Conservation (phyloP, 1,284 basidiomycete species). For the Serendipita sp. region DNA sequence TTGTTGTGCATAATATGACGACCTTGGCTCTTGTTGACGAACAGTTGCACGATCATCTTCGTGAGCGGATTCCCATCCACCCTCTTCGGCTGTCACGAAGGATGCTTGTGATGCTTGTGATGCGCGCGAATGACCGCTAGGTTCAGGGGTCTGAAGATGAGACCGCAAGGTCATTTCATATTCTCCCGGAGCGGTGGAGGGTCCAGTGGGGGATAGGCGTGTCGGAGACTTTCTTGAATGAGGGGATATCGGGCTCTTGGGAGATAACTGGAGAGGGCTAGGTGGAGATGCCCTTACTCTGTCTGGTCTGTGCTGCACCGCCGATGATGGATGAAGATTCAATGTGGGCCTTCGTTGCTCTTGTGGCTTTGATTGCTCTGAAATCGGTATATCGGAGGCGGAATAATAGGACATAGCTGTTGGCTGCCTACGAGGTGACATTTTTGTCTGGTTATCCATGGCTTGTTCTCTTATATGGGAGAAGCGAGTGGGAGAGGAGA, state of each 20-base stretch:
- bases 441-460: background rate
- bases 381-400: slow-evolving; percentile 41
- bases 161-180: background rate
- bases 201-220: background rate
- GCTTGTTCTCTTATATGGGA: background rate
- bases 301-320: background rate
- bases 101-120: background rate
- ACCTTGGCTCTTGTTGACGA: background rate
- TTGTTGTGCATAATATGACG: background rate
- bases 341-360: background rate
- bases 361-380: background rate
- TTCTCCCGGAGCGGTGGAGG: background rate
- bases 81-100: background rate
- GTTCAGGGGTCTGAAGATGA: background rate
- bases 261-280: background rate
- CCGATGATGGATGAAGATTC: slow-evolving; percentile 1
- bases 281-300: background rate
- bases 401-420: slow-evolving; percentile 51
- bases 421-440: slow-evolving; percentile 10
- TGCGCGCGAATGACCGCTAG: background rate
- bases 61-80: background rate
- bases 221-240: background rate
- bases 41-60: background rate
- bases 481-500: background rate
- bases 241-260: background rate